Evolutionary conservation across 495 filamentous ascomycete genomes (phyloP), one percentile per base, ranked within the genome.

Genomic region (Entonaema liquescens): DNA sequence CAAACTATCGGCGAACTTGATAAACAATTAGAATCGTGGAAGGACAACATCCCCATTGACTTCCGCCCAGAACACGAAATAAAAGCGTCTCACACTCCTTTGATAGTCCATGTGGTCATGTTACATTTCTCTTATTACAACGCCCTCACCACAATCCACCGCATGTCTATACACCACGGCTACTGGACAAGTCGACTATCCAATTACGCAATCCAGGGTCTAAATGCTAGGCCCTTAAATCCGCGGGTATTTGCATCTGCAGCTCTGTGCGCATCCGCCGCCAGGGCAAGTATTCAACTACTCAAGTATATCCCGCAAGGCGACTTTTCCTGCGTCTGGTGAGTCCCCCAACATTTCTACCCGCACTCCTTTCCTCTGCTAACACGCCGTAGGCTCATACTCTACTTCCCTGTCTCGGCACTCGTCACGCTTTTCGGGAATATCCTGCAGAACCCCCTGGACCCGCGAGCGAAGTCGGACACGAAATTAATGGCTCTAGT

Each of bases 111-210:
- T 67, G 87, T 99, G 65, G 93, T 95, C 55, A 91, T 97, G 73
- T 80, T 99, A 42, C 95, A 98, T 75, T 97, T 98, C 76, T 89
- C 93, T 33, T 99, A 99, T 80, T 98, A 99, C 83, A 99, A 98
- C 77, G 96, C 93, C 73, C 84, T 99, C 61, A 98, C 94, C 13
- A 99, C 95, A 1, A 97, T 99, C 59, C 95, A 99, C 80, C 92
- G 95, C 23, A 98, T 98, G 95, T 96, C 93, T 4, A 90, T 98
- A 56, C 95, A 99, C 77, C 96, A 98, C 76, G 95, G 95, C 2
- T 98, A 97, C 82, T 99, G 95, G 95, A 97, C 94, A 7, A 97
- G 92, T 73, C 88, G 95, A 44, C 83, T 98, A 23, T 97, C 94
- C 28, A 95, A 98, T 72, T 99, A 93, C 77, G 95, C 95, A 2